Evolutionary conservation across 2,329 filamentous ascomycete species (phyloP).

Genomic region (Ilyonectria sp.): DNA sequence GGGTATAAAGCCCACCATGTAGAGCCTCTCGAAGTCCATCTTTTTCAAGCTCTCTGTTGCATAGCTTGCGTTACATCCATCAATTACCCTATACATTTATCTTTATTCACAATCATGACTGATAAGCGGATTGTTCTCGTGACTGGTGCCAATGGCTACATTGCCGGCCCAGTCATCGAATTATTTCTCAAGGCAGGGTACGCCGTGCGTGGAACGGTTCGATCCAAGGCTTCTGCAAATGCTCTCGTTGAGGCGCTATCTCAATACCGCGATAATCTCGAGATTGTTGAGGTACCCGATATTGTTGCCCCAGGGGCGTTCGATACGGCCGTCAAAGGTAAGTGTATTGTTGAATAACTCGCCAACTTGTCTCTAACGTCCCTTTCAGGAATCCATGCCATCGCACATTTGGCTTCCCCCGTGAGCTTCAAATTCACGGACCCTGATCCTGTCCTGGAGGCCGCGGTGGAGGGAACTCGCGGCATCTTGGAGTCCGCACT

Average conservation of each 20-base stretch:
- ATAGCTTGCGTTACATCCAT: background rate
- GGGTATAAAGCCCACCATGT: conserved; percentile 8
- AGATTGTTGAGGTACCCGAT: conserved; percentile 52
- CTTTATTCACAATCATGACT: conserved; percentile 35
- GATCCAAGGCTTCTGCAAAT: conserved; percentile 47
- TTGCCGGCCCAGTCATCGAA: conserved; percentile 54
- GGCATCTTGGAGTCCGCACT: conserved; percentile 42
- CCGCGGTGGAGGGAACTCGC: conserved; percentile 39
- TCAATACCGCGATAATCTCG: conserved; percentile 39
- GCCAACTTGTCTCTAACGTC: conserved; percentile 11
- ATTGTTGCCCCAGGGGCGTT: conserved; percentile 54
- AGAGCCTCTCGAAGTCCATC: background rate
- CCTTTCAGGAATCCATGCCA: conserved; percentile 37
- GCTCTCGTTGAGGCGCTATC: conserved; percentile 38
- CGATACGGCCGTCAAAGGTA: conserved; percentile 53
- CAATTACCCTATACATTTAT: background rate
- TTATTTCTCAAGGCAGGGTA: conserved; percentile 56
- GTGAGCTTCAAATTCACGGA: conserved; percentile 42
- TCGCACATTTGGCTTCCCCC: conserved; percentile 41
- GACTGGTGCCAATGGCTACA: conserved; percentile 59
- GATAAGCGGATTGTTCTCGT: conserved; percentile 50
- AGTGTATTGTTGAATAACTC: background rate
- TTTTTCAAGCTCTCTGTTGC: background rate
- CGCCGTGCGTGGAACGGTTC: conserved; percentile 55
- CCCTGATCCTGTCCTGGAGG: conserved; percentile 39